Percentiles rank a stretch among this genome's conserved stretches.
phyloP scores from a whole-genome alignment of 495 filamentous ascomycete species.

The Endocarpon pusillum region DNA sequence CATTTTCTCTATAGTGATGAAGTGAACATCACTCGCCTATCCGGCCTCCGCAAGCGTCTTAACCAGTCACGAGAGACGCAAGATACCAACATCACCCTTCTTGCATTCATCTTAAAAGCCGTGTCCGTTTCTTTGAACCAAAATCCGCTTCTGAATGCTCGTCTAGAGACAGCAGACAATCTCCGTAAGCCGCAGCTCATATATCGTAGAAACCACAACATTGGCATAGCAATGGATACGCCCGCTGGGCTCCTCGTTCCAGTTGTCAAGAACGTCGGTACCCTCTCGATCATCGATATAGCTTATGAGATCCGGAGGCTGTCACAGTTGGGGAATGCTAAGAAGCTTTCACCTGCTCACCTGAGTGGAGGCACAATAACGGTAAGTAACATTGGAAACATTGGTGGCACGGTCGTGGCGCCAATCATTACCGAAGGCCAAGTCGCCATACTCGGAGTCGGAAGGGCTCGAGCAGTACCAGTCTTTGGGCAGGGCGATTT shows the following conservation, averaged over 20 bases:
- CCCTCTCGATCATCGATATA: constrained; percentile 54
- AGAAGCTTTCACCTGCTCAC: constrained; percentile 61
- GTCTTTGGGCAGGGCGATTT: constrained; percentile 63
- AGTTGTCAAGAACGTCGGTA: constrained; percentile 75
- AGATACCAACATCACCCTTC: constrained; percentile 56
- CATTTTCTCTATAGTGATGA: constrained; percentile 90
- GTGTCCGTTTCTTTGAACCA: constrained; percentile 66
- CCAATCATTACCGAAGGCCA: constrained; percentile 83
- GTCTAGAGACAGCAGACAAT: constrained; percentile 41
- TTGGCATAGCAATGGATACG: constrained; percentile 92
- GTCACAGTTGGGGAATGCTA: constrained; percentile 47
- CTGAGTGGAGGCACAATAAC: constrained; percentile 82
- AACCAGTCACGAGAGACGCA: constrained; percentile 30
- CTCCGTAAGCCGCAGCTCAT: constrained; percentile 42
- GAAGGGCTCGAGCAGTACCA: constrained; percentile 52
- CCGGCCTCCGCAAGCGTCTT: constrained; percentile 48
- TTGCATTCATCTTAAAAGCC: constrained; percentile 93
- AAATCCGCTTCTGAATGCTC: constrained; percentile 76
- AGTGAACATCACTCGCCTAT: constrained; percentile 57
- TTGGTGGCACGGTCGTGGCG: constrained; percentile 80
- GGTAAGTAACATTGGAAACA: constrained; percentile 91
- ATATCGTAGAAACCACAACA: constrained; percentile 73
- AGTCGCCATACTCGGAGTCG: constrained; percentile 83
- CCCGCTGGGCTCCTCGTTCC: constrained; percentile 80
- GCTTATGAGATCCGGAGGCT: constrained; percentile 61